A percentile compares a stretch with the other conserved stretches of the same genome.
Evolutionary conservation across 371 early-diverging fungal genomes (phyloP).

Genomic region (Batrachochytrium dendrobatidis): DNA sequence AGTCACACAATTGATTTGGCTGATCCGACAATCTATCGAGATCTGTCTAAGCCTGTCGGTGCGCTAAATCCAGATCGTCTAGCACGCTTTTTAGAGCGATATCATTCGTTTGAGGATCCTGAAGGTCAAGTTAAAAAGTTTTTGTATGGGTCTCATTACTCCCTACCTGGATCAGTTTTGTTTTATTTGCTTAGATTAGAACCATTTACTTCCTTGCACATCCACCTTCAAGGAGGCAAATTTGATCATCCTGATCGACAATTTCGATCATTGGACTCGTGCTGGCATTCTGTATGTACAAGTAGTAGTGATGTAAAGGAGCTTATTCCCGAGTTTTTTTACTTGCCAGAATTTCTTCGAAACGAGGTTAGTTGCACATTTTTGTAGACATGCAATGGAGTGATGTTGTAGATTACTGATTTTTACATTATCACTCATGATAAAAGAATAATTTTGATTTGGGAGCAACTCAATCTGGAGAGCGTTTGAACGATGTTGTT

Average conservation of each 20-base stretch:
- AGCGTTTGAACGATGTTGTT: constrained; percentile 37
- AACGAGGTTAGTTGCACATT: constrained; percentile 40
- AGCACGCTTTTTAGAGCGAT: constrained; percentile 50
- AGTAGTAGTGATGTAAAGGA: constrained; percentile 73
- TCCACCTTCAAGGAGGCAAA: constrained; percentile 70
- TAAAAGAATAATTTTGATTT: constrained; percentile 83
- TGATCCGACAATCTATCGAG: constrained; percentile 65
- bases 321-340: constrained; percentile 85
- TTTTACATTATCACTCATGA: too few species aligned
- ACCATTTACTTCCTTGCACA: constrained; percentile 72
- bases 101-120: constrained; percentile 68
- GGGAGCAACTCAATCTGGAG: constrained; percentile 50
- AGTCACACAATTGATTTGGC: constrained; percentile 57
- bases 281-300: constrained; percentile 38
- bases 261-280: constrained; percentile 36
- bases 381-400: constrained; percentile 1
- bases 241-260: constrained; percentile 74
- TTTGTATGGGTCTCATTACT: constrained; percentile 88
- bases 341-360: constrained; percentile 74
- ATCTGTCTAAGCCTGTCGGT: constrained; percentile 80
- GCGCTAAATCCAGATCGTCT: constrained; percentile 61
- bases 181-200: constrained; percentile 78
- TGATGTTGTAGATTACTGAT: neutral
- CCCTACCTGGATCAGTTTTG: constrained; percentile 76
- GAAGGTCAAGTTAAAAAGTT: constrained; percentile 59